Percentiles rank a stretch among this genome's conserved stretches.
Conservation (phyloP, 2,329 filamentous ascomycete species). For the Seiridium cupressi region DNA sequence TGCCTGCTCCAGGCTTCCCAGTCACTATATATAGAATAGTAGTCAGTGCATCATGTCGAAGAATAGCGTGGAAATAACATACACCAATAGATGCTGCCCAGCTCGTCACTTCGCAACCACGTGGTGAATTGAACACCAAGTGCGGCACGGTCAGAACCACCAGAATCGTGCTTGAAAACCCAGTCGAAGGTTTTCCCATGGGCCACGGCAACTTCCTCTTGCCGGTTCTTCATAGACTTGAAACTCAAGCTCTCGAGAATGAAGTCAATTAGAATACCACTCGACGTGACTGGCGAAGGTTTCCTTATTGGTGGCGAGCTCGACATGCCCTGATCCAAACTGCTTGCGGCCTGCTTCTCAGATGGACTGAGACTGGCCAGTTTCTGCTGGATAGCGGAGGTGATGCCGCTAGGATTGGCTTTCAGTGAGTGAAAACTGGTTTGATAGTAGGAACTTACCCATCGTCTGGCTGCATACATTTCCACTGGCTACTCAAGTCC, state of each 20-base stretch:
- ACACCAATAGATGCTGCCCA: slow-evolving; percentile 30
- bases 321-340: background rate
- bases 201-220: slow-evolving; percentile 9
- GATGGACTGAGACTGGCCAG: too few relatives aligned
- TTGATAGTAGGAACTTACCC: background rate
- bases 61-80: background rate
- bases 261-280: slow-evolving; percentile 5
- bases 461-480: background rate
- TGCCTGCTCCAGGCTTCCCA: slow-evolving; percentile 43
- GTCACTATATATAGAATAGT: slow-evolving; percentile 19
- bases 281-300: background rate
- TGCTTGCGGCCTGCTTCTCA: background rate
- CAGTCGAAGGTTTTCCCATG: slow-evolving; percentile 32
- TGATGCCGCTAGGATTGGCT: background rate
- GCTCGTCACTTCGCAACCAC: slow-evolving; percentile 21
- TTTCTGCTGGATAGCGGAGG: too few relatives aligned
- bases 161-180: slow-evolving; percentile 25
- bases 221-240: slow-evolving; percentile 10
- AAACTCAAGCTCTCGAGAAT: slow-evolving; percentile 12
- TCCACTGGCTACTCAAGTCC: background rate
- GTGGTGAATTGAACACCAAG: slow-evolving; percentile 18
- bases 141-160: background rate
- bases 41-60: too few relatives aligned
- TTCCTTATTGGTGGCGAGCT: background rate
- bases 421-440: background rate